A percentile compares a stretch with the other conserved stretches of the same genome.
phyloP scores from a whole-genome alignment of 345 rosid species.

The Alliaria petiolata region DNA sequence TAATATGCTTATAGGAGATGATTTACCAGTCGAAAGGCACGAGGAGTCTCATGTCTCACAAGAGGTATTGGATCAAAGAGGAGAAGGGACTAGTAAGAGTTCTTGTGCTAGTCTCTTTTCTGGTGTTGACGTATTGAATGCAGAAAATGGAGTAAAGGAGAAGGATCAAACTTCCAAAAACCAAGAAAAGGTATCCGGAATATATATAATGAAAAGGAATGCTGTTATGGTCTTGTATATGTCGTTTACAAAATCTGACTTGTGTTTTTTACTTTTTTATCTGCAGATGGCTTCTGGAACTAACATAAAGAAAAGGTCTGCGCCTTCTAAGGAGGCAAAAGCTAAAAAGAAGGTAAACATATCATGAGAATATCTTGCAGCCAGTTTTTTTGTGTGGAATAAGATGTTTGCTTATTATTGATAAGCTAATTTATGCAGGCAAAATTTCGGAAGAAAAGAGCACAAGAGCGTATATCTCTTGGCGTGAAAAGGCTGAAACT shows the following conservation, averaged over 20 bases:
- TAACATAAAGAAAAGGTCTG: slow-evolving; percentile 45
- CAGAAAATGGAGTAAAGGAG: slow-evolving; percentile 23
- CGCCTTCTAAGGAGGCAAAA: slow-evolving; percentile 45
- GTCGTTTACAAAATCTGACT: slow-evolving; percentile 14
- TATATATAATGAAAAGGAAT: no score
- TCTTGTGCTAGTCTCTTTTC: slow-evolving; percentile 1
- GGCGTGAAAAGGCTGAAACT: slow-evolving; percentile 86
- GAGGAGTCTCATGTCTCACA: slow-evolving; percentile 33
- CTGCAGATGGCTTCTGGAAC: slow-evolving; percentile 9
- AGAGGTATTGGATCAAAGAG: slow-evolving; percentile 15
- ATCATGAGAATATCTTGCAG: not conserved
- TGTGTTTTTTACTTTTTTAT: not conserved
- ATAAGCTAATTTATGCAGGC: slow-evolving; percentile 43
- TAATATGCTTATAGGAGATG: slow-evolving; percentile 33
- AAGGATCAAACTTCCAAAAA: slow-evolving; percentile 26
- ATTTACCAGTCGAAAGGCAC: slow-evolving; percentile 17
- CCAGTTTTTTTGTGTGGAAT: not conserved
- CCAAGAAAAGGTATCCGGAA: slow-evolving; percentile 49
- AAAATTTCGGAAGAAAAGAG: slow-evolving; percentile 65
- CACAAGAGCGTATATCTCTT: slow-evolving; percentile 61
- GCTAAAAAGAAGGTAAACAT: slow-evolving; percentile 59
- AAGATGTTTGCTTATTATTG: not conserved
- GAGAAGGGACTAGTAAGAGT: slow-evolving; percentile 14
- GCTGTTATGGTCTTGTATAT: not conserved
- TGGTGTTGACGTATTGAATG: slow-evolving; percentile 12